Percentiles rank a stretch among this genome's conserved stretches.
phyloP scores from a whole-genome alignment of 2,329 filamentous ascomycete species.

The Endoconidiophora polonica region DNA sequence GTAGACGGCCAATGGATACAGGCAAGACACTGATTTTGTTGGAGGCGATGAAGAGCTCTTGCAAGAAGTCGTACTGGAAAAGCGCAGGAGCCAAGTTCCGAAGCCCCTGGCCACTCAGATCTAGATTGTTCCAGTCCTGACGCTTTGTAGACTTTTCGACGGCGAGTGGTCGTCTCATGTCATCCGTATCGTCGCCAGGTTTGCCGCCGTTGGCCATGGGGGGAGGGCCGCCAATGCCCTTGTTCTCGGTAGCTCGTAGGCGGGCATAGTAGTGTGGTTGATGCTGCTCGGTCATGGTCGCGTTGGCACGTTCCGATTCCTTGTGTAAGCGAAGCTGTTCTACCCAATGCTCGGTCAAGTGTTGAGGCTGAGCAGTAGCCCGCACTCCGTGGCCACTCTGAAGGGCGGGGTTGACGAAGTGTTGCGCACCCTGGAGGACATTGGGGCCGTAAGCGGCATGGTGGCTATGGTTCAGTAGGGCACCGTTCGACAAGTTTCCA shows the following conservation, averaged over 20 bases:
- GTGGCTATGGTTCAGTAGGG: conserved; percentile 20
- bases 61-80: conserved; percentile 78
- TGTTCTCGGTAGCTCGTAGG: conserved; percentile 52
- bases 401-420: conserved; percentile 19
- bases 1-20: conserved; percentile 62
- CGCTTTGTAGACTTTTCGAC: conserved; percentile 48
- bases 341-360: conserved; percentile 59
- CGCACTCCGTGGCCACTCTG: conserved; percentile 39
- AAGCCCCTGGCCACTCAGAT: conserved; percentile 90
- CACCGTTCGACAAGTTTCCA: conserved; percentile 28
- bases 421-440: conserved; percentile 8
- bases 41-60: conserved; percentile 82
- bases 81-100: conserved; percentile 63
- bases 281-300: conserved; percentile 51
- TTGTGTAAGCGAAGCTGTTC: conserved; percentile 71
- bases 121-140: conserved; percentile 83
- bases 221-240: conserved; percentile 40
- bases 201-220: conserved; percentile 31
- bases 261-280: conserved; percentile 56
- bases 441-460: conserved; percentile 8
- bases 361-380: conserved; percentile 32
- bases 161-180: conserved; percentile 45
- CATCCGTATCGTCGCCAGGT: conserved; percentile 37
- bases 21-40: conserved; percentile 79
- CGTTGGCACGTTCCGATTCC: conserved; percentile 55